Conservation (phyloP, 768 basidiomycete genomes). For the Kwoniella europaea region DNA sequence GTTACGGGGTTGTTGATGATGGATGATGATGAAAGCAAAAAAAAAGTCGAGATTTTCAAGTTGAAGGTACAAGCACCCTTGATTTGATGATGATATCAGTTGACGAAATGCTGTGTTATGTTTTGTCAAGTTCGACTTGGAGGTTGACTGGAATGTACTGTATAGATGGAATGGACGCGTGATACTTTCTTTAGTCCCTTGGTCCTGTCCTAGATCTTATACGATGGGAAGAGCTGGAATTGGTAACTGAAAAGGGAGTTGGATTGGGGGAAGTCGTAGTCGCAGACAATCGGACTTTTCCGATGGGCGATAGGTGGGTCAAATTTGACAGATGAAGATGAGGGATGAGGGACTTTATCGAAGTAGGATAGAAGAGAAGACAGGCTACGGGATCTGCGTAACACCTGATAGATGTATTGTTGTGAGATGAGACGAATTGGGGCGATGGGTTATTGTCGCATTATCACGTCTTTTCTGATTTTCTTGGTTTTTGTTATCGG, state of each 20-base stretch:
- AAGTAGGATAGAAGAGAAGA: background rate
- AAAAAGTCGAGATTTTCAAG: background rate
- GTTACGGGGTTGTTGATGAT: no score
- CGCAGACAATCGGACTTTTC: background rate
- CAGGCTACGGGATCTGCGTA: slow-evolving; percentile 9
- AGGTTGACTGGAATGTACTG: background rate
- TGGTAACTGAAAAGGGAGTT: background rate
- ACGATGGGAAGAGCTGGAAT: background rate
- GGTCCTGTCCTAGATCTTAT: background rate
- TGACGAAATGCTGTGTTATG: slow-evolving; percentile 12
- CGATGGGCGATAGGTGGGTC: slow-evolving; percentile 1
- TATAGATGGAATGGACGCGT: background rate
- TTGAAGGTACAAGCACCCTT: background rate
- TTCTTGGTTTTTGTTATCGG: background rate
- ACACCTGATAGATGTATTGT: background rate
- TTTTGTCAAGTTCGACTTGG: background rate
- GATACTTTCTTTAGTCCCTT: background rate
- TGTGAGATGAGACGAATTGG: background rate
- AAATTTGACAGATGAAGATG: background rate
- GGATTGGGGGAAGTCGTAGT: background rate
- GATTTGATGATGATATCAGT: background rate
- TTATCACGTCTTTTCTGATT: slow-evolving; percentile 11
- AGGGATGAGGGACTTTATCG: background rate
- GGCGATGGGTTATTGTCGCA: slow-evolving; percentile 16
- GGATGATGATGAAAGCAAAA: background rate